Conservation (phyloP, 257 asterid species). For the Verbena officinalis region DNA sequence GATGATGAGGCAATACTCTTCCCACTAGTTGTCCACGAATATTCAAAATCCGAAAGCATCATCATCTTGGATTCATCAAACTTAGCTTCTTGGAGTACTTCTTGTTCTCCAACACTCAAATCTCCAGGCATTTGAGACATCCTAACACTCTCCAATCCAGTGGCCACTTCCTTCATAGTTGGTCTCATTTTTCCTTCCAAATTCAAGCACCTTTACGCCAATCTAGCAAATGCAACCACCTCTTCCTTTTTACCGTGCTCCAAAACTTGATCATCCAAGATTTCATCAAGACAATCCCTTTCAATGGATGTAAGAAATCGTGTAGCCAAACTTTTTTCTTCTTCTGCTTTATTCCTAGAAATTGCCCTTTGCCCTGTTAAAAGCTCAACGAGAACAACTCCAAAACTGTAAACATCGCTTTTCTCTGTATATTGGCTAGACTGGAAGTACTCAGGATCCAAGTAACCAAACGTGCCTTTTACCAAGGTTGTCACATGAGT, state of each 20-base stretch:
- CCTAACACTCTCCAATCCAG: slow-evolving; percentile 11
- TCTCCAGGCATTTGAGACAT: neutral
- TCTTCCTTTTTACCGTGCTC: slow-evolving; percentile 5
- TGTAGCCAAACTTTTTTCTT: slow-evolving; percentile 36
- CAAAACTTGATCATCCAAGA: slow-evolving; percentile 32
- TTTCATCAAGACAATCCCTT: neutral
- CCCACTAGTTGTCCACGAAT: slow-evolving; percentile 19
- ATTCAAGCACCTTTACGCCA: too few relatives aligned
- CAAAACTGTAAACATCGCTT: slow-evolving; percentile 48
- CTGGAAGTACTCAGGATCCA: slow-evolving; percentile 6
- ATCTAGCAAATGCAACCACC: too few relatives aligned
- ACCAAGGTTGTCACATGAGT: slow-evolving; percentile 43
- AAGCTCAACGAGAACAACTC: neutral
- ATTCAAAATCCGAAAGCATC: neutral
- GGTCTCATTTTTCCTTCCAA: slow-evolving; percentile 21
- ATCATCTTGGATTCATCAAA: too few relatives aligned
- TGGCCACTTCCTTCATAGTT: slow-evolving; percentile 39
- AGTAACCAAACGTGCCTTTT: slow-evolving; percentile 33
- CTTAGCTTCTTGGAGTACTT: too few relatives aligned
- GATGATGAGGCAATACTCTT: slow-evolving; percentile 5
- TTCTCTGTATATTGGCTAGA: slow-evolving; percentile 39
- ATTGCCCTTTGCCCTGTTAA: neutral
- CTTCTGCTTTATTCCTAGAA: slow-evolving; percentile 31
- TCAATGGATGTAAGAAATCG: too few relatives aligned
- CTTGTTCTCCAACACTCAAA: neutral